Evolutionary conservation across 345 rosid species (phyloP).

Genomic region (Angophora floribunda): DNA sequence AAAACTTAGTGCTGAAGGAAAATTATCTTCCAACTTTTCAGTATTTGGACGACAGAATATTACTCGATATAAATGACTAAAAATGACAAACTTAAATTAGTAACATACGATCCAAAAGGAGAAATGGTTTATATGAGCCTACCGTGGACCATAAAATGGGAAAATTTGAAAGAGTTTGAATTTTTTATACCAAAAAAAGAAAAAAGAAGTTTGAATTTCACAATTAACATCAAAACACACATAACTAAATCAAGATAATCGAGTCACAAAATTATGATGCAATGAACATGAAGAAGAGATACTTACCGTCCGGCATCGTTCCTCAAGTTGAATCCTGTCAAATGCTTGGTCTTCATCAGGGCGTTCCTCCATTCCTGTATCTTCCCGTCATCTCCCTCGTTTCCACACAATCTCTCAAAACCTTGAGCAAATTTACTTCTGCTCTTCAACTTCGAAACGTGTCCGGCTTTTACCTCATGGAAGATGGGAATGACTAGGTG

Average conservation of each 20-base stretch:
- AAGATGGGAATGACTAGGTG: neutral
- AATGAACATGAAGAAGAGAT: neutral
- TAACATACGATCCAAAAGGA: neutral
- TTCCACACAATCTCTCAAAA: neutral
- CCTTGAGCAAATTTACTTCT: neutral
- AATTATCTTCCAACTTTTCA: rapidly evolving
- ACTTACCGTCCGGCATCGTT: neutral
- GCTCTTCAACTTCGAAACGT: too few species aligned
- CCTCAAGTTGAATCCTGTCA: neutral
- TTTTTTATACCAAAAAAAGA: too few species aligned
- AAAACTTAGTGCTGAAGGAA: neutral
- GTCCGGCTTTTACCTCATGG: neutral
- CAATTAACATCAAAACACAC: neutral
- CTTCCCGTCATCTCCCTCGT: neutral
- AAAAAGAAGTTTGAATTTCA: neutral
- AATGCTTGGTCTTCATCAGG: neutral
- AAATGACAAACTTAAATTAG: neutral
- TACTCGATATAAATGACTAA: too few species aligned
- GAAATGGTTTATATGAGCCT: neutral
- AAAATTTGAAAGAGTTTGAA: neutral
- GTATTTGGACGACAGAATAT: too few species aligned
- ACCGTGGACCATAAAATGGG: neutral
- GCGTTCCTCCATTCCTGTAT: neutral
- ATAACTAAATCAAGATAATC: neutral
- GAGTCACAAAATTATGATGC: too few species aligned